Conservation (phyloP, 176 grass and related monocot genomes). For the Avena eriantha region DNA sequence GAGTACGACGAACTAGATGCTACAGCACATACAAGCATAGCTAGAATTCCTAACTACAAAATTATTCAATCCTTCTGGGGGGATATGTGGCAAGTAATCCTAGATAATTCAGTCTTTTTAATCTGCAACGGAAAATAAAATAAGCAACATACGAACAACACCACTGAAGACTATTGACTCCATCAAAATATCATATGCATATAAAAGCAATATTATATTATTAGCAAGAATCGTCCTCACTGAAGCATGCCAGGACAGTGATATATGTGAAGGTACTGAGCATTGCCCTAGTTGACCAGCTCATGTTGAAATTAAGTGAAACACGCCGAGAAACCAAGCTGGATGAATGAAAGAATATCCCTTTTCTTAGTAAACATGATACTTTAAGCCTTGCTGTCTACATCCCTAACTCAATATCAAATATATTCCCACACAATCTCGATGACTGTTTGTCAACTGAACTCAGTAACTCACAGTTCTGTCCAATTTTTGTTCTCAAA, state of each 20-base stretch:
- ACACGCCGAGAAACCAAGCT: not conserved
- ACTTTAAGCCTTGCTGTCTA: not conserved
- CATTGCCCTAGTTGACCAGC: not conserved
- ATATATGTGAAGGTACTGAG: not conserved
- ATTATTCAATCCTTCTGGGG: not conserved
- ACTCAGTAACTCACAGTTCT: not conserved
- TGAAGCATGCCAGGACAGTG: not conserved
- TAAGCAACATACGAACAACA: not conserved
- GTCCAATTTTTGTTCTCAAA: not conserved
- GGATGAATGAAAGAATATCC: not conserved
- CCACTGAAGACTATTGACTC: not conserved
- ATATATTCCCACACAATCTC: not conserved
- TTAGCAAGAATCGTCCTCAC: not conserved
- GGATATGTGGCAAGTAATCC: not conserved
- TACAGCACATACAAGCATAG: not conserved
- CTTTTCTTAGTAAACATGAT: not conserved
- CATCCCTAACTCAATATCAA: slow-evolving; percentile 4
- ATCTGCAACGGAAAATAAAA: not conserved
- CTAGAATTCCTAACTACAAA: not conserved
- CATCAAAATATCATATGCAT: not conserved
- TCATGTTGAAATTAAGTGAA: not conserved
- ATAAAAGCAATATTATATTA: not conserved
- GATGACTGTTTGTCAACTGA: not conserved
- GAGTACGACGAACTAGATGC: not conserved
- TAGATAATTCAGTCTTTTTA: not conserved